phyloP scores from a whole-genome alignment of 208 protist species.

The Crithidia sp. region DNA sequence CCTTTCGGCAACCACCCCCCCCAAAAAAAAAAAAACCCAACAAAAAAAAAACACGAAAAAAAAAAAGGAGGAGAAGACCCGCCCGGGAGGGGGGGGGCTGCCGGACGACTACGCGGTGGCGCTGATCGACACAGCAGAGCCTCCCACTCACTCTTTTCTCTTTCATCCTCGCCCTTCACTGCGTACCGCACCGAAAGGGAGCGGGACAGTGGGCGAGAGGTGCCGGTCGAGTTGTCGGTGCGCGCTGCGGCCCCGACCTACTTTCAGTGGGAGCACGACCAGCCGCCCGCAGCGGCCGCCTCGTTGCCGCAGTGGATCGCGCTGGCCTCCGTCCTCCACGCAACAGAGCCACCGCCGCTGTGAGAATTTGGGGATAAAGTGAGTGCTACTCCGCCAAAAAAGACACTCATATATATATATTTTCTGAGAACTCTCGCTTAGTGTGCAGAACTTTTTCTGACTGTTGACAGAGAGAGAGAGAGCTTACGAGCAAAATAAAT shows the following conservation, averaged over 20 bases:
- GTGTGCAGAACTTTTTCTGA: not conserved
- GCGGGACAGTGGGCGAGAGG: not conserved
- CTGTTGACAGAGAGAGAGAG: not conserved
- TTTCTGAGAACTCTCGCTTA: not conserved
- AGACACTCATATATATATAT: not conserved
- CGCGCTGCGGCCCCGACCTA: conserved; percentile 30
- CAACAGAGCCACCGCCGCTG: not conserved
- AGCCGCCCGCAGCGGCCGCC: conserved; percentile 30
- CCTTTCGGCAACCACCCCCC: no score
- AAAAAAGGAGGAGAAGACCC: not conserved
- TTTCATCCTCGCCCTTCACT: not conserved
- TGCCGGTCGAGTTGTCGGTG: conserved; percentile 28
- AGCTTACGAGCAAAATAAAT: not conserved
- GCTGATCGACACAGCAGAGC: conserved; percentile 11
- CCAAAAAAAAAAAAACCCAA: no score
- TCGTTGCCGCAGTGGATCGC: conserved; percentile 57
- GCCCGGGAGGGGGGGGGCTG: no score
- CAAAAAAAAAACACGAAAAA: no score
- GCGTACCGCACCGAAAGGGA: not conserved
- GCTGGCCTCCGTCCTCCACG: conserved; percentile 51
- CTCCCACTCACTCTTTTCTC: not conserved
- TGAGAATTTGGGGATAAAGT: not conserved
- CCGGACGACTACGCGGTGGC: conserved; percentile 42
- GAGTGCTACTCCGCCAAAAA: not conserved
- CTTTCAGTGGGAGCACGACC: conserved; percentile 72